Evolutionary conservation across 2,329 filamentous ascomycete genomes (phyloP).

Genomic region (Botryotinia globosa): DNA sequence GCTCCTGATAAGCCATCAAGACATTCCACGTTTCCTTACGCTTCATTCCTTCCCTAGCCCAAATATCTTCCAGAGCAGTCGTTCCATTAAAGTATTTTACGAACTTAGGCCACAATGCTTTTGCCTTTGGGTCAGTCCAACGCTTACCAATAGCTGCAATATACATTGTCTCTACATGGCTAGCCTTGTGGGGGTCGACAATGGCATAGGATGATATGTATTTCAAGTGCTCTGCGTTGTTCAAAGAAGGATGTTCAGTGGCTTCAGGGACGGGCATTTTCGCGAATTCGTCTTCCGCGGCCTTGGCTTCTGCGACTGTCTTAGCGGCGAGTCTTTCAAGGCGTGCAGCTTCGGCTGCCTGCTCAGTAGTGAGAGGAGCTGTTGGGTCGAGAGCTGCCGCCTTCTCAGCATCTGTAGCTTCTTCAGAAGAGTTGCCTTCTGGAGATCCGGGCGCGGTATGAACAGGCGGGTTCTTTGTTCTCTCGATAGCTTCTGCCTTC

Average conservation of each 20-base stretch:
- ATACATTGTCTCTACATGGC: slow-evolving; percentile 73
- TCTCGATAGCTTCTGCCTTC: slow-evolving; percentile 52
- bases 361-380: slow-evolving; percentile 48
- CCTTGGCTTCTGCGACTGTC: slow-evolving; percentile 51
- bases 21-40: slow-evolving; percentile 74
- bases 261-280: slow-evolving; percentile 43
- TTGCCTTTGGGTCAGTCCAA: slow-evolving; percentile 49
- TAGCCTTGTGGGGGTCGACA: slow-evolving; percentile 73
- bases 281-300: slow-evolving; percentile 35
- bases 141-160: slow-evolving; percentile 57
- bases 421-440: slow-evolving; percentile 17
- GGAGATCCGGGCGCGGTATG: slow-evolving; percentile 22
- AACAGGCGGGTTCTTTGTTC: slow-evolving; percentile 35
- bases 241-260: slow-evolving; percentile 55
- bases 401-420: slow-evolving; percentile 20
- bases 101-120: slow-evolving; percentile 68
- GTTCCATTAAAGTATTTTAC: slow-evolving; percentile 83
- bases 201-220: slow-evolving; percentile 65
- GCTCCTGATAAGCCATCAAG: slow-evolving; percentile 63
- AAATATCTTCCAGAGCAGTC: slow-evolving; percentile 81
- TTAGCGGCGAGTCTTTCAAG: slow-evolving; percentile 57
- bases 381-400: slow-evolving; percentile 29
- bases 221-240: slow-evolving; percentile 56
- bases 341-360: slow-evolving; percentile 59
- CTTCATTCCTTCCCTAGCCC: slow-evolving; percentile 81